phyloP scores from a whole-genome alignment of 78 protist species.

The Andalucia godoyi region DNA sequence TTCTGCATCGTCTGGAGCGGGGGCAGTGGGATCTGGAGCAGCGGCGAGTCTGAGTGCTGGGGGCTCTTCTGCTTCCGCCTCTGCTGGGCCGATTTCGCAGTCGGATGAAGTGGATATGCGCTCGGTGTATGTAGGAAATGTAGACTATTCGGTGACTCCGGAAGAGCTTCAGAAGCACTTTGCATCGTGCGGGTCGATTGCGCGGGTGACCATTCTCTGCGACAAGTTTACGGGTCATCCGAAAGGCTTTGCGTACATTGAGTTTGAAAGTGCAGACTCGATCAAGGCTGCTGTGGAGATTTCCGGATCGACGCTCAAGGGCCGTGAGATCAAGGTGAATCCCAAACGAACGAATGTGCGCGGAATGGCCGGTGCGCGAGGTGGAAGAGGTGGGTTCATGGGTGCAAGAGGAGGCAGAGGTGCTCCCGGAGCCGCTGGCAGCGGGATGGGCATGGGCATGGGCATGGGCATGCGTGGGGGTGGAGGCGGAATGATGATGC shows the following conservation, averaged over 20 bases:
- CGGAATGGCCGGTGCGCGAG: too few relatives aligned
- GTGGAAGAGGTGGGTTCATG: too few relatives aligned
- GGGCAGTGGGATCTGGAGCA: too few relatives aligned
- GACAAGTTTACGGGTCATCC: neutral
- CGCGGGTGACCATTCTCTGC: constrained; percentile 11
- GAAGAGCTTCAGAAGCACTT: constrained; percentile 68
- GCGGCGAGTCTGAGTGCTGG: too few relatives aligned
- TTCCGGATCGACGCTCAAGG: constrained; percentile 2
- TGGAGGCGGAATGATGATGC: too few relatives aligned
- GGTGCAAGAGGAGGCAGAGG: too few relatives aligned
- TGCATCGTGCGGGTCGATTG: constrained; percentile 38
- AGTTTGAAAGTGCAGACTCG: constrained; percentile 5
- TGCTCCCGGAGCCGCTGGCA: too few relatives aligned
- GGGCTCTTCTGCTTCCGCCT: too few relatives aligned
- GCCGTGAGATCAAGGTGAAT: constrained; percentile 16
- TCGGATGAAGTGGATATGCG: constrained; percentile 39
- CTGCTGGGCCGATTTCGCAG: too few relatives aligned
- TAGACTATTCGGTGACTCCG: constrained; percentile 57
- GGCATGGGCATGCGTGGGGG: too few relatives aligned
- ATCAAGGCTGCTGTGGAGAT: neutral
- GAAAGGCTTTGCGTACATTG: constrained; percentile 14
- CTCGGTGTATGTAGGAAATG: constrained; percentile 68
- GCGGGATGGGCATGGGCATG: too few relatives aligned
- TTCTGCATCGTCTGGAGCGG: too few relatives aligned
- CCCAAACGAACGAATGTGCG: constrained; percentile 7